Evolutionary conservation across 2,329 filamentous ascomycete species (phyloP).

Genomic region (Calonectria leucothoes): DNA sequence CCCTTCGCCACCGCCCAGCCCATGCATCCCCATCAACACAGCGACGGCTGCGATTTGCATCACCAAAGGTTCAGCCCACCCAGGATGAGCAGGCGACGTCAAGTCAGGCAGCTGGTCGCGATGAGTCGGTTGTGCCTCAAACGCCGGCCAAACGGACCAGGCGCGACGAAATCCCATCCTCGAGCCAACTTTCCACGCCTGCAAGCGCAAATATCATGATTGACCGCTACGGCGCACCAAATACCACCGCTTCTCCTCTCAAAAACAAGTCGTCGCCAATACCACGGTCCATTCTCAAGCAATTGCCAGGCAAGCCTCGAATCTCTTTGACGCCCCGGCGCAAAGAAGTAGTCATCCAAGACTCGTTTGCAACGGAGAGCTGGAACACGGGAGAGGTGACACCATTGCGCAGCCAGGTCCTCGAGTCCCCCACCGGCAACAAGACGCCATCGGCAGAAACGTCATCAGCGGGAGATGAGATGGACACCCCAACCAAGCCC

Average conservation of each 20-base stretch:
- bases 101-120: constrained; percentile 29
- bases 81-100: neutral
- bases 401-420: constrained; percentile 30
- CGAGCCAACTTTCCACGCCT: constrained; percentile 51
- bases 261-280: constrained; percentile 48
- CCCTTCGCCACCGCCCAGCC: constrained; percentile 23
- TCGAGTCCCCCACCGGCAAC: constrained; percentile 26
- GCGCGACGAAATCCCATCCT: constrained; percentile 58
- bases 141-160: constrained; percentile 50
- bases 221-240: constrained; percentile 51
- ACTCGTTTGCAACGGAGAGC: constrained; percentile 56
- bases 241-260: constrained; percentile 50
- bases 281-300: constrained; percentile 34
- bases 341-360: constrained; percentile 54
- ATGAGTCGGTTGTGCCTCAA: constrained; percentile 54
- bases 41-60: constrained; percentile 30
- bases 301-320: constrained; percentile 35
- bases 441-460: constrained; percentile 20
- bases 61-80: constrained; percentile 22
- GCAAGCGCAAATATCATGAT: constrained; percentile 55
- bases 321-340: constrained; percentile 31
- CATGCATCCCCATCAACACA: constrained; percentile 23
- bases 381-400: constrained; percentile 41
- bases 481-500: constrained; percentile 39
- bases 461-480: constrained; percentile 36